These are phyloP conservation scores for Aspergillus sergii DNA, from an alignment of 2,329 filamentous ascomycete species.

Conservation along the genomic window DNA sequence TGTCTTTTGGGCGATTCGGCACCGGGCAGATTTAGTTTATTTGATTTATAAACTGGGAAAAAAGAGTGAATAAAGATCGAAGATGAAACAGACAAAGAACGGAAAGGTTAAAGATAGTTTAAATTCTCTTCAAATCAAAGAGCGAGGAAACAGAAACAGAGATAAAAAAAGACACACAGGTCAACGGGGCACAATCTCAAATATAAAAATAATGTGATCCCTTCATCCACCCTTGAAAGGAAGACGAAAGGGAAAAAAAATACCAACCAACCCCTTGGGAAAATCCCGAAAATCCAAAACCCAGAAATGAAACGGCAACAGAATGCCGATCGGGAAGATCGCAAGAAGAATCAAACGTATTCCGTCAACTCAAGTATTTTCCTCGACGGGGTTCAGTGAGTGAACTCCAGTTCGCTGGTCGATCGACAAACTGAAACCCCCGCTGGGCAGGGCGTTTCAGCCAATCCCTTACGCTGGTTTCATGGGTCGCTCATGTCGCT, in stretches of 20 bases:
- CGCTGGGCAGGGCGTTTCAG: constrained; percentile 12
- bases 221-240: neutral
- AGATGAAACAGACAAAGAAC: neutral
- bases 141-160: neutral
- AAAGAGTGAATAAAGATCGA: neutral
- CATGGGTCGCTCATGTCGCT: constrained; percentile 10
- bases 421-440: constrained; percentile 3
- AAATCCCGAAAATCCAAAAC: constrained; percentile 6
- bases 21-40: neutral
- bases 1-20: neutral
- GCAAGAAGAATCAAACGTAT: neutral
- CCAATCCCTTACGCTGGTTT: constrained; percentile 18
- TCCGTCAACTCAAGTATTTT: neutral
- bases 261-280: constrained; percentile 12
- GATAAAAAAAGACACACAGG: no score
- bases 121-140: neutral
- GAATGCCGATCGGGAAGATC: constrained; percentile 21
- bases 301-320: constrained; percentile 21
- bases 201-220: neutral
- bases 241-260: neutral
- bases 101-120: constrained; percentile 1
- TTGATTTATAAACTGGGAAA: neutral
- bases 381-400: neutral
- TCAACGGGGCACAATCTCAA: no score
- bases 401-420: neutral